A percentile compares a stretch with the other conserved stretches of the same genome.
Conservation (phyloP, 2,329 filamentous ascomycete genomes). For the Pleurostoma richardsiae region DNA sequence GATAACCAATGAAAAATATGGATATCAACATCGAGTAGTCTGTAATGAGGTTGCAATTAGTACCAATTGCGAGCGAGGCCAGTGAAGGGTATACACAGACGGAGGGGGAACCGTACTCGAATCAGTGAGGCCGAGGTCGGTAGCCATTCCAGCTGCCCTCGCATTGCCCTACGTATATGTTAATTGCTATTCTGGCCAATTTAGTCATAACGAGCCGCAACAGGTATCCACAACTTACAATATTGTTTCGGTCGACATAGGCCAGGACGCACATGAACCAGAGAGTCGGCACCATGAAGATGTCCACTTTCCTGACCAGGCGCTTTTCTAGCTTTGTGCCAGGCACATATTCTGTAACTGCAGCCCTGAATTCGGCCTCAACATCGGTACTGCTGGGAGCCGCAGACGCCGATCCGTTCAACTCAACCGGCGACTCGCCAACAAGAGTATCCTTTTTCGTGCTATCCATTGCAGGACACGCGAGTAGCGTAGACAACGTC, state of each 20-base stretch:
- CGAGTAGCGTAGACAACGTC: too few relatives aligned
- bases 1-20: constrained; percentile 50
- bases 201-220: too few relatives aligned
- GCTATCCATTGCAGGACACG: not conserved
- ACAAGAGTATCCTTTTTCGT: not conserved
- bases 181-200: too few relatives aligned
- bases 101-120: constrained; percentile 33
- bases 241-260: constrained; percentile 17
- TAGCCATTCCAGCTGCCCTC: constrained; percentile 43
- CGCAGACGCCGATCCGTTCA: not conserved
- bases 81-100: constrained; percentile 13
- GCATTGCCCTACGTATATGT: constrained; percentile 31
- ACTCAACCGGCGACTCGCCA: not conserved
- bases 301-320: constrained; percentile 20
- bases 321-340: constrained; percentile 9
- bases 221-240: constrained; percentile 1
- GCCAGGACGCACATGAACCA: constrained; percentile 23
- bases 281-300: constrained; percentile 21
- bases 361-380: not conserved
- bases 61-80: not conserved
- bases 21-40: constrained; percentile 28
- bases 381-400: not conserved
- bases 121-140: constrained; percentile 38
- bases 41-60: not conserved
- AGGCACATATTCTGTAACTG: not conserved